Evolutionary conservation across 2,329 filamentous ascomycete species (phyloP), one percentile per base, ranked within the genome.

Genomic region (Fusarium tupiense): DNA sequence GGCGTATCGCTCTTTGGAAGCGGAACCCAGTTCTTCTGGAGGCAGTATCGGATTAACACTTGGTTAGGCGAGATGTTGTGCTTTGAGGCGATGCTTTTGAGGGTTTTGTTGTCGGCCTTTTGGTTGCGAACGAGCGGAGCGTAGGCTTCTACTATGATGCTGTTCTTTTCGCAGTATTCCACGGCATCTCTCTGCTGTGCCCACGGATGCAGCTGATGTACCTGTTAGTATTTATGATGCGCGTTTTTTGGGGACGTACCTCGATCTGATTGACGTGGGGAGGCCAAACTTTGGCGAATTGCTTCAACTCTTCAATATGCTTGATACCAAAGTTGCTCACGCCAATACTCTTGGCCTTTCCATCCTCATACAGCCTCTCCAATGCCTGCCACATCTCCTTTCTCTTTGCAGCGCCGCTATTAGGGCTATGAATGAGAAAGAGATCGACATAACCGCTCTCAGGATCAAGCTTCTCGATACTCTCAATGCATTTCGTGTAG

Each of bases 201-300:
- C 91, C 91, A 93, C 0, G 92, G 91, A 77, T 93, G 91, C 8
- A 93, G 85, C 90, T 92, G 57, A 2, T 14, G 53, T 87, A 88
- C n/a, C 89, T 85, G 54, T 87, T 86, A 74, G 91, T 84, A 20
- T 87, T 78, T 11, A 4, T 49, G 8, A 10, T 19, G 22, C 41
- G 24, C n/a, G 8, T 1, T 10, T 0, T 8, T 80, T 16, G 8
- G 2, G 3, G 3, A 33, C 84, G 73, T 78, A 91, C 90, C 87
- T 93, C 91, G 64, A 93, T 89, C 80, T 94, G 92, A 77, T 93
- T 92, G 12, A 92, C 90, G 11, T 89, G 88, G 16, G 91, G 92
- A 44, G 91, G 91, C 87, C 88, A 92, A 8, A 90, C 84, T 64
- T 87, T 87, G 31, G 90, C 91, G 78, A 88, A 91, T 26, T 80